Base-by-base conservation (phyloP, 176 grass and related monocot genomes). In the Triticum monococcum region DNA sequence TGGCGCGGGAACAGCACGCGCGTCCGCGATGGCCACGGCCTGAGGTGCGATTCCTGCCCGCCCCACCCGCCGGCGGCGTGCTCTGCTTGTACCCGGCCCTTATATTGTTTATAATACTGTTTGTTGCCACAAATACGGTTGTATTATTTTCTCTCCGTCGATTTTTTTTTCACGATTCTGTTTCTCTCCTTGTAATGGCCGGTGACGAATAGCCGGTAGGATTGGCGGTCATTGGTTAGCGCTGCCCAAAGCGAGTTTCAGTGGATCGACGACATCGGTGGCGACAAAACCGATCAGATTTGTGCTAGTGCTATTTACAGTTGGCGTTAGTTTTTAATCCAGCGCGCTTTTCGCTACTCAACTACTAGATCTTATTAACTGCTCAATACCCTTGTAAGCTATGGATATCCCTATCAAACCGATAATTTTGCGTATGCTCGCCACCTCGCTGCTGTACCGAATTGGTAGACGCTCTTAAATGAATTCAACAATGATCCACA, bases 11-110 rank as follows among this genome's bases (percentile, higher is more conserved):
- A 22, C 71, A 59, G 46, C 40, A 43, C 40, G 84, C 73, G 61
- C 83, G 61, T 83, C 80, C 66, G 36, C 75, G 75, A 50, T 70
- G 78, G 59, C 78, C 76, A 69, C 83, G 81, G 70, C 69, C 48
- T 91, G 69, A 91, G 81, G 89, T 88, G 89, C 61, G 89, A 22
- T 69, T 76, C 54, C 54, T 17, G 31, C 3, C 59, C 26, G 25
- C 20, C 75, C 63, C 56, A 30, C 33, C 24, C n/a, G 40, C 66
- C 37, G 67, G 60, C 14, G 28, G 12, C 40, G 28, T 77, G 25
- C 45, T 37, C 36, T 25, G n/a, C 28, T 35, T 17, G 8, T 31
- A 28, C 63, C 72, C 40, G 17, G 18, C 38, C 40, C 59, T 26
- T 85, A 23, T 54, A 23, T 54, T 76, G 61, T 36, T 25, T 5